Evolutionary conservation across 2,329 filamentous ascomycete species (phyloP), one percentile per base, ranked within the genome.

Genomic region (Pestalotiopsis sp.): DNA sequence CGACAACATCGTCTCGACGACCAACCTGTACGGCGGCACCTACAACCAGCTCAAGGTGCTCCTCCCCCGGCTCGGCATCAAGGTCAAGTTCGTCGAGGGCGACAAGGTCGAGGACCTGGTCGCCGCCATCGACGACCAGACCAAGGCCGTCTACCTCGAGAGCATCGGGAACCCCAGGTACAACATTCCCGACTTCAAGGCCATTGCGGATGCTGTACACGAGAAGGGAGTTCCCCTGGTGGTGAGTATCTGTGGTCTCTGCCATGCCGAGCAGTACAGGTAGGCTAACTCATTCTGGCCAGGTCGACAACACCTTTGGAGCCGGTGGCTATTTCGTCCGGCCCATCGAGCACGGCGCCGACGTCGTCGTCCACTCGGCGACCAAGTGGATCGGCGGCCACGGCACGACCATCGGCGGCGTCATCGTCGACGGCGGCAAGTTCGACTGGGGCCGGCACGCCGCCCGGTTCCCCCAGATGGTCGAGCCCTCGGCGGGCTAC

Each of bases 371-470:
- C 26, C 94, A 98, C 85, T 96, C 92, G 52, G 94, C 94, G 11
- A 97, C 94, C 68, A 98, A 98, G 81, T 98, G 94, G 94, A 98
- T 98, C 70, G 94, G 94, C 67, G 94, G 94, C 56, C 95, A 98
- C 80, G 95, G 94, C 69, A 97, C 94, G 55, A 97, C 94, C 30
- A 92, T 98, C 72, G 94, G 87, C 68, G 94, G 94, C 69, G 87
- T 97, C 57, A 87, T 98, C 40, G 85, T 98, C 71, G 94, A 98
- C 82, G 89, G 91, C 72, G 94, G 94, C 75, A 96, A 94, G 78
- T 98, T 98, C 78, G 92, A 97, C 84, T 98, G 95, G 94, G 93
- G 92, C 73, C 91, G 91, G 81, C 82, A 97, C 78, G 91, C 85
- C 60, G 88, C 88, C 74, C 91, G 94, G 22, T 98, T 98, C 86